Evolutionary conservation across 495 filamentous ascomycete genomes (phyloP), one percentile per base, ranked within the genome.

Genomic region (Delitschia confertaspora): DNA sequence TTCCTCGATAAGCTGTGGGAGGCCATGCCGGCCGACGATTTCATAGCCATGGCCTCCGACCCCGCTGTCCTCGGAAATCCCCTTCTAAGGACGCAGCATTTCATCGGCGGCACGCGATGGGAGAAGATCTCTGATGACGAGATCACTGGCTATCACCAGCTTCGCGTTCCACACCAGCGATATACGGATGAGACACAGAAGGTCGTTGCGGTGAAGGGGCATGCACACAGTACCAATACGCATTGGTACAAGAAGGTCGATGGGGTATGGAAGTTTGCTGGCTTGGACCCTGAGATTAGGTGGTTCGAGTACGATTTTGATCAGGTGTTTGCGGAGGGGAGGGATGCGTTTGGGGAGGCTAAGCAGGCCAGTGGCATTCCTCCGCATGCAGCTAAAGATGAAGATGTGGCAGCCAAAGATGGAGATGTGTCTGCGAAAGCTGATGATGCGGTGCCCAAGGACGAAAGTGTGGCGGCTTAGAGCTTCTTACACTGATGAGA

Each of bases 251-350:
- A 67, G 42, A 86, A 83, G 71, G 65, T 85, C 16, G 65, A 85
- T 51, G 82, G 82, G 4, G 74, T 78, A 44, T 88, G 84, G 84
- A 89, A 87, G 65, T 85, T 87, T 62, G 82, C 82, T 1, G 83
- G 84, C 1, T 64, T 89, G 38, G 66, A 69, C 57, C 83, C 84
- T 1, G 67, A 75, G 35, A 81, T 88, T 43, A 63, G 77, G 30
- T 88, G 79, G 80, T 67, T 63, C 49, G 84, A 89, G 69, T 74
- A 78, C 55, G 76, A 83, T 32, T 84, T 83, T 40, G 64, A 67
- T 46, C 60, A 64, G 59, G 64, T 67, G 31, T 67, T 67, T 46
- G 57, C 53, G 17, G 41, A 42, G 18, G 64, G 64, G 1, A 36
- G 64, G 19, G 53, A 63, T 13, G 37, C 48, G 27, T 51, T 64